Evolutionary conservation across 805 yeast genomes (phyloP).

Genomic region (Kodamaea fukazawae): DNA sequence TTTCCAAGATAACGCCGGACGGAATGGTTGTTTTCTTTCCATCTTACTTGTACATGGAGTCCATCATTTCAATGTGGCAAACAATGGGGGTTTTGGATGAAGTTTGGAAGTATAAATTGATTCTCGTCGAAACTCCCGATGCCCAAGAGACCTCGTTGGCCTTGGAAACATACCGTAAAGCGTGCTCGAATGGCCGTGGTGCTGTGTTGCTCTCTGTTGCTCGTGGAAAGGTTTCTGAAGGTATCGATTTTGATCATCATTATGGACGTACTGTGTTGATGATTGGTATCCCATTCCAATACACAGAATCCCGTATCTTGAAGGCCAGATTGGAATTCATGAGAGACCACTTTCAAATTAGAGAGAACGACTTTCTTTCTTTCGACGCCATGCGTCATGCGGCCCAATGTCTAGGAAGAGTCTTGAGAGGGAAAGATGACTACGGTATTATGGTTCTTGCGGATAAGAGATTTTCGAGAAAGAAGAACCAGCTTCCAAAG

Average conservation of each 20-base stretch:
- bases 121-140: constrained; percentile 97
- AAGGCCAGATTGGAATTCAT: constrained; percentile 93
- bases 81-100: constrained; percentile 97
- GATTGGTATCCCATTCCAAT: constrained; percentile 99
- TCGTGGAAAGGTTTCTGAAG: constrained; percentile 98
- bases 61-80: constrained; percentile 98
- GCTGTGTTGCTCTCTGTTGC: constrained; percentile 96
- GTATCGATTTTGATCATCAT: constrained; percentile 98
- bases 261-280: constrained; percentile 95
- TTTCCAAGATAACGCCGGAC: constrained; percentile 94
- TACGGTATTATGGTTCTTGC: constrained; percentile 98
- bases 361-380: constrained; percentile 91
- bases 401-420: constrained; percentile 97
- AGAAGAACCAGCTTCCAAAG: constrained; percentile 85
- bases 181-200: constrained; percentile 96
- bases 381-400: constrained; percentile 99
- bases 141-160: constrained; percentile 98
- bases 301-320: constrained; percentile 92
- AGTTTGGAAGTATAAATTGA: constrained; percentile 95
- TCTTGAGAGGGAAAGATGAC: constrained; percentile 95
- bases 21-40: constrained; percentile 98
- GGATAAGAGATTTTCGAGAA: constrained; percentile 85
- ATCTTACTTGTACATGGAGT: constrained; percentile 94
- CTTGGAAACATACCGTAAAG: constrained; percentile 89
- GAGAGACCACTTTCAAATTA: constrained; percentile 87